Evolutionary conservation across 140 eudicot species (phyloP), one percentile per base, ranked within the genome.

Genomic region (Bidens hawaiensis): DNA sequence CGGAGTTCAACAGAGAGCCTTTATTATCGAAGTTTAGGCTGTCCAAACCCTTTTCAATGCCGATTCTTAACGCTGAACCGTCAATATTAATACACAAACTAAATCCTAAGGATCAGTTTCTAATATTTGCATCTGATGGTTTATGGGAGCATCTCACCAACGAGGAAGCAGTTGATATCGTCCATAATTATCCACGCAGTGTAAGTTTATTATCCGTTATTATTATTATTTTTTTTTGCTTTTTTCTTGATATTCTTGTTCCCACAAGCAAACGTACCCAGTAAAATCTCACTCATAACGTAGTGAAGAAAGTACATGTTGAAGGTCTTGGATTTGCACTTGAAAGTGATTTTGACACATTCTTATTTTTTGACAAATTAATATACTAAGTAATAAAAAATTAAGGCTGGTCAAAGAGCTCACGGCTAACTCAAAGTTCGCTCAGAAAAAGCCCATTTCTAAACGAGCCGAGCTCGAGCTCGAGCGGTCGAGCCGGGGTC

Each of bases 141-240:
- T 65, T 93, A 41, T 93, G 99, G 99, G 99, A 93, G 75, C 99
- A 93, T 61, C 90, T 93, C 21, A 79, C 81, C 87, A 93, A 88
- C 18, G 89, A 88, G 64, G 96, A 93, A 71, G 99, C 90, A 3
- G 99, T 85, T 12, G 83, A 88, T 67, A 85, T 88, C 25, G 99
- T 88, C 38, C 67, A 74, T 68, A 80, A 70, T 67, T 68, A 68
- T 71, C 89, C 95, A 16, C 85, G 86, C 6, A 68, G 61, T 31
- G 99, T 93, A 85, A 87, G 96, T 48, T 70, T 40, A n/a, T 28
- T 13, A 27, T 75, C 33, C n/a, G 14, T 52, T 24, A n/a, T 28
- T 5, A n/a, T n/a, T n/a, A n/a, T n/a, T n/a, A n/a, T n/a, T 3
- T 17, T 2, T 47, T 47, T 8, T 47, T n/a, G 1, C 2, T 60